Evolutionary conservation across 805 yeast genomes (phyloP).

Genomic region (Kluyveromyces lactis): DNA sequence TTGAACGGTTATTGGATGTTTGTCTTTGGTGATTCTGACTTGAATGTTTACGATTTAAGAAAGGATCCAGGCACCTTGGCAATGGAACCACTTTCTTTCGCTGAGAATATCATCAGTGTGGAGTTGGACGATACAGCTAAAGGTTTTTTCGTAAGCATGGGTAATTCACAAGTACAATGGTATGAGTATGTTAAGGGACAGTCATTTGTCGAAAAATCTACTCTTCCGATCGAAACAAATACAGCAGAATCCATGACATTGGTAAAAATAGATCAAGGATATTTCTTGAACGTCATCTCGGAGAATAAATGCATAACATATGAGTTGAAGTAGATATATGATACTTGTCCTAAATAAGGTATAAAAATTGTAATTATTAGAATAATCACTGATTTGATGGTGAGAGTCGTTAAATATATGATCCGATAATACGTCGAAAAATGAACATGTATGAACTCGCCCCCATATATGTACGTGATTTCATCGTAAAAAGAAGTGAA

Average conservation of each 20-base stretch:
- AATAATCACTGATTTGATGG: too few relatives aligned
- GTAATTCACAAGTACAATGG: not conserved
- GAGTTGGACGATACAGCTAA: constrained; percentile 8
- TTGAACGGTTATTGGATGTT: constrained; percentile 28
- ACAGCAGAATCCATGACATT: not conserved
- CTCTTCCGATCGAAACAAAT: not conserved
- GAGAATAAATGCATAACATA: not conserved
- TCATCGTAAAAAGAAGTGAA: too few relatives aligned
- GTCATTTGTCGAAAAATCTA: not conserved
- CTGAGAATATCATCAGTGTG: not conserved
- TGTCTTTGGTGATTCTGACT: constrained; percentile 11
- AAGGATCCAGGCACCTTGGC: constrained; percentile 18
- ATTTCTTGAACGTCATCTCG: not conserved
- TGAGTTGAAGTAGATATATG: not conserved
- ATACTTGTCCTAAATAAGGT: not conserved
- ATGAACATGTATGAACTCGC: too few relatives aligned
- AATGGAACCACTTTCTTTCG: constrained; percentile 8
- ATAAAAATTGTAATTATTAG: too few relatives aligned
- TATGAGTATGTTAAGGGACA: constrained; percentile 1
- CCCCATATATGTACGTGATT: too few relatives aligned
- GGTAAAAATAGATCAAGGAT: not conserved
- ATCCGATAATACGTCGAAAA: too few relatives aligned
- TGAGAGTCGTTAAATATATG: too few relatives aligned
- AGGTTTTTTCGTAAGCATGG: constrained; percentile 1
- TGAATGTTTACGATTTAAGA: constrained; percentile 22